Evolutionary conservation across 768 basidiomycete genomes (phyloP), one percentile per base, ranked within the genome.

Genomic region (Tylopilus sp.): DNA sequence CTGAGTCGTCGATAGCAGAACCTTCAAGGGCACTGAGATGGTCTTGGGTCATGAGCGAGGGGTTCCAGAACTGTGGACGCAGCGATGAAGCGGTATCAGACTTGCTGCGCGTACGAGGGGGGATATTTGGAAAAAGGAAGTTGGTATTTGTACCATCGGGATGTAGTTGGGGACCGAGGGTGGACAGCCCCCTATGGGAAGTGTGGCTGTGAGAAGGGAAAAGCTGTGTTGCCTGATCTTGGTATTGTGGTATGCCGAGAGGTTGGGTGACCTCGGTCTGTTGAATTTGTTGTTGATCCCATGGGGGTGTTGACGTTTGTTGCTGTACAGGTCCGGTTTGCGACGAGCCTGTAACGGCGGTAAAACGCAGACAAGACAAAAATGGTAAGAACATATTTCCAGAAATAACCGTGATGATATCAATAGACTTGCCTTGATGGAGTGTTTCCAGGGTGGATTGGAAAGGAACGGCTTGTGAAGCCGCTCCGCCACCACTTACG

Each of bases 401-500:
- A 39, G 39, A 69, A 69, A 69, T 70, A 67, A 58, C 46, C 52
- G 48, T 59, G 61, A 59, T 59, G 56, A 61, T 54, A 66, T 62
- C 59, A 70, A 58, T 47, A 40, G 51, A 76, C 79, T 66, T 53
- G 81, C 81, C 78, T 71, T 80, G 79, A 57, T 75, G 73, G 44
- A 85, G 71, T 17, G 76, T 75, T 53, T 75, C 66, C 57, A 79
- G 65, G 43, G 75, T 72, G 31, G 73, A 70, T 57, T 79, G 78
- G 73, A 83, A 86, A 36, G 79, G 75, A 33, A 71, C 76, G 35
- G 72, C 64, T 52, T 76, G 74, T 10, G 71, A 69, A 33, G 71
- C 71, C 23, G 71, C 75, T 31, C 72, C 82, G 20, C 80, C 83
- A 40, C 82, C 84, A 53, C 79, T 80, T 49, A 92, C 76, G 8